These are phyloP conservation scores for Camelina sativa DNA, from an alignment of 345 rosid species.

Conservation along the genomic window DNA sequence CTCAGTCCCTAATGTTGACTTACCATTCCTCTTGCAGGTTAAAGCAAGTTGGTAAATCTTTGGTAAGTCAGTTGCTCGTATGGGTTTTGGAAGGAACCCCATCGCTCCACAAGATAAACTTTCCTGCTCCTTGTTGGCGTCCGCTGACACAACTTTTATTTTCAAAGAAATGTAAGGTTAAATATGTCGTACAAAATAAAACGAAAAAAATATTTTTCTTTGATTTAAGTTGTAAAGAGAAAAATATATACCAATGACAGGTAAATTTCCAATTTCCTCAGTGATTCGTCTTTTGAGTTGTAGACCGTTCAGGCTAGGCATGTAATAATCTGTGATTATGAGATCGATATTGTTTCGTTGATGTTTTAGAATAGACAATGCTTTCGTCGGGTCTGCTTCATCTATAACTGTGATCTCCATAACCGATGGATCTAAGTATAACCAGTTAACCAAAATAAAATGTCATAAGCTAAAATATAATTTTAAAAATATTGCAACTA, in stretches of 20 bases:
- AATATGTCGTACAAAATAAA: not conserved
- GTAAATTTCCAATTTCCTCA: slow-evolving; percentile 54
- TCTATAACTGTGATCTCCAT: slow-evolving; percentile 49
- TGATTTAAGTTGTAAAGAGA: not conserved
- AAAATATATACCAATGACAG: slow-evolving; percentile 60
- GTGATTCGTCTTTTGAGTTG: slow-evolving; percentile 53
- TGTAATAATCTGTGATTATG: slow-evolving; percentile 68
- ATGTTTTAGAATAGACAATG: slow-evolving; percentile 53
- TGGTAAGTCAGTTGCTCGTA: slow-evolving; percentile 52
- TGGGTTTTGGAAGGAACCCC: slow-evolving; percentile 65
- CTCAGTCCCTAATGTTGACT: slow-evolving; percentile 32
- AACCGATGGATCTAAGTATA: slow-evolving; percentile 31
- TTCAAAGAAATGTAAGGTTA: not conserved
- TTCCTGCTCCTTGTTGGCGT: slow-evolving; percentile 50
- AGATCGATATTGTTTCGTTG: slow-evolving; percentile 51
- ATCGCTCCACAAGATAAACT: slow-evolving; percentile 66
- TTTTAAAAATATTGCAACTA: too few species aligned
- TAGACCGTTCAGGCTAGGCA: slow-evolving; percentile 74
- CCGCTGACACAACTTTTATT: slow-evolving; percentile 71
- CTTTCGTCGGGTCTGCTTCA: slow-evolving; percentile 49
- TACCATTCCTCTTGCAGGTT: slow-evolving; percentile 45
- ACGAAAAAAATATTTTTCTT: not conserved
- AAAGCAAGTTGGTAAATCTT: slow-evolving; percentile 63
- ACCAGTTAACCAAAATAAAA: slow-evolving; percentile 18
- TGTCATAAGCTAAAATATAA: not conserved